Conservation (phyloP, 495 filamentous ascomycete genomes). For the Sporormia fimetaria region DNA sequence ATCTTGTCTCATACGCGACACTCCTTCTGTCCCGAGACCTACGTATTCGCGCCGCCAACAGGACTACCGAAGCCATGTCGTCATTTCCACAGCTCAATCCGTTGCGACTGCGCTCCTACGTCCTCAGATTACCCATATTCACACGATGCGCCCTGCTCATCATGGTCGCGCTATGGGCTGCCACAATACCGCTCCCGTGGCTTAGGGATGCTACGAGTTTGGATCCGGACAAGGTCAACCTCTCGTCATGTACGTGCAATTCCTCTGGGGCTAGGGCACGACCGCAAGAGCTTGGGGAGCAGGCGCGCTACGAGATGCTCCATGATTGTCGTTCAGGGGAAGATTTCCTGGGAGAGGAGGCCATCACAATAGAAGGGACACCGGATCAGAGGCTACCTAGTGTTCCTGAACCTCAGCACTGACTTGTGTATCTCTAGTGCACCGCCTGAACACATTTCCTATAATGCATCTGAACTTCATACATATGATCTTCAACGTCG, state of each 20-base stretch:
- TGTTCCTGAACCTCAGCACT: conserved; percentile 55
- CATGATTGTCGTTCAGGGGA: neutral
- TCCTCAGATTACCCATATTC: conserved; percentile 76
- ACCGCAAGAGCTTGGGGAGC: no score
- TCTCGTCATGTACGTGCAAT: conserved; percentile 59
- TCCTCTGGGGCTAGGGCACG: neutral
- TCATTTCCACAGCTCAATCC: conserved; percentile 30
- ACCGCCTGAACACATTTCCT: conserved; percentile 86
- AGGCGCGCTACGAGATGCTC: neutral
- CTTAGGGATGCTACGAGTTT: conserved; percentile 70
- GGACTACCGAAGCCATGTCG: no score
- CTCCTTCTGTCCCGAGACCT: no score
- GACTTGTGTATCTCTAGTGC: conserved; percentile 49
- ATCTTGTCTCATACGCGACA: no score
- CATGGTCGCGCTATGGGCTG: conserved; percentile 56
- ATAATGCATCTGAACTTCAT: conserved; percentile 73
- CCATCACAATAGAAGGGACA: no score
- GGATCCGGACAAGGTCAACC: conserved; percentile 58
- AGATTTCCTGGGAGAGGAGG: neutral
- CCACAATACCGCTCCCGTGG: conserved; percentile 44
- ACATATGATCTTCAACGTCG: conserved; percentile 65
- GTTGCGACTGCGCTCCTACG: conserved; percentile 45
- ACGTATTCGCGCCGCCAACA: no score
- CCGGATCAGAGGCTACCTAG: conserved; percentile 1
- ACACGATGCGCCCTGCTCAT: conserved; percentile 63